Conservation (phyloP, 768 basidiomycete genomes). For the Crassisporium funariophilum region DNA sequence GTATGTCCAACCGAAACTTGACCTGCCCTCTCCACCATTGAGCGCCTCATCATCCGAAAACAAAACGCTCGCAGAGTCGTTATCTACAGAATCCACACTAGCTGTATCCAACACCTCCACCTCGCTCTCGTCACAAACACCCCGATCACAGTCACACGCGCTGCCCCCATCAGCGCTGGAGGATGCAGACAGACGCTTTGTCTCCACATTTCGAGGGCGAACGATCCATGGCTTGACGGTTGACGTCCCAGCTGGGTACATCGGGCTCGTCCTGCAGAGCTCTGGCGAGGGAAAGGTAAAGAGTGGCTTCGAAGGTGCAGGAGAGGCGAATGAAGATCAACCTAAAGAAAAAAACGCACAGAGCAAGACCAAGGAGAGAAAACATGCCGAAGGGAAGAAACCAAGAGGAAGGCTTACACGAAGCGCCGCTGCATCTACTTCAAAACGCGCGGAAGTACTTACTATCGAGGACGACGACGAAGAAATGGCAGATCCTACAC, state of each 20-base stretch:
- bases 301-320: conserved; percentile 6
- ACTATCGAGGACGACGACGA: conserved; percentile 26
- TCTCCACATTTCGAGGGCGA: conserved; percentile 78
- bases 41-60: conserved; percentile 7
- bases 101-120: conserved; percentile 8
- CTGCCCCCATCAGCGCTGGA: conserved; percentile 17
- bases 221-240: conserved; percentile 67
- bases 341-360: conserved; percentile 5
- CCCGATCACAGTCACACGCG: neutral
- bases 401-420: conserved; percentile 27
- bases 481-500: conserved; percentile 15
- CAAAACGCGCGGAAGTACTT: conserved; percentile 27
- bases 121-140: neutral
- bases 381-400: conserved; percentile 7
- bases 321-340: conserved; percentile 3
- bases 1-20: too few species aligned
- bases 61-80: too few species aligned
- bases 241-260: conserved; percentile 64
- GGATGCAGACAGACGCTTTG: conserved; percentile 39
- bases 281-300: conserved; percentile 5
- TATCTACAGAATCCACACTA: too few species aligned
- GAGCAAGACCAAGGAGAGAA: conserved; percentile 10
- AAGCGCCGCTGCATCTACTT: conserved; percentile 30
- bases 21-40: neutral
- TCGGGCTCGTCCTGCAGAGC: conserved; percentile 60